Evolutionary conservation across 2,329 filamentous ascomycete species (phyloP), one percentile per base, ranked within the genome.

Genomic region (Pyrenophora seminiperda): DNA sequence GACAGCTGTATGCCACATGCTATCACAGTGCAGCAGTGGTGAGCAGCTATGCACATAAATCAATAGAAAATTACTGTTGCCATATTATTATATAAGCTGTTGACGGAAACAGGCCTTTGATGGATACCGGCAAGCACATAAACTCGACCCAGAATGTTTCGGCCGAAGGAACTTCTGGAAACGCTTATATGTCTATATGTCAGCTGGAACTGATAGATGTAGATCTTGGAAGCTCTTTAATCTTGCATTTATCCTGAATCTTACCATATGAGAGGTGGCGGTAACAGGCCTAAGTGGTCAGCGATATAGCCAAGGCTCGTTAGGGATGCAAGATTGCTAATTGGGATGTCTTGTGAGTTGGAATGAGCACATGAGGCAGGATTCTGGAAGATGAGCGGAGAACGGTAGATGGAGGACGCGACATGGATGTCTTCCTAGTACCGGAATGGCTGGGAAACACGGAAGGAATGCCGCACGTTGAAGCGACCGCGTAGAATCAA

Each of bases 301-400:
- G 11, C 10, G 34, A 37, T 37, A 51, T 55, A 20, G 22, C 39
- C 42, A 45, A 53, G 45, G 15, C 31, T 55, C 57, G 40, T 49
- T 32, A 41, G 42, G 34, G 39, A 46, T 48, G 39, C 40, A 29
- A 49, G 13, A 27, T 51, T 31, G 53, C 22, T 18, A 41, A 32
- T 43, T 42, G 40, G 33, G 7, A 34, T 37, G 42, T 36, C 22
- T 31, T 30, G 10, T 31, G 20, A 37, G 15, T 7, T 22, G 32
- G 41, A 33, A 17, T 50, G 43, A 41, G 37, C 54, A 34, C 32
- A 59, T 44, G 11, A 20, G 50, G 59, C 30, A 65, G 41, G 45
- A 49, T 66, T 63, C 63, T 66, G 49, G 60, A 67, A 62, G 41
- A 30, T n/a, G n/a, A n/a, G n/a, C n/a, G n/a, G n/a, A n/a, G n/a